Percentiles rank a stretch among this genome's conserved stretches.
phyloP scores from a whole-genome alignment of 805 yeast genomes.

The Metschnikowia lachancei region DNA sequence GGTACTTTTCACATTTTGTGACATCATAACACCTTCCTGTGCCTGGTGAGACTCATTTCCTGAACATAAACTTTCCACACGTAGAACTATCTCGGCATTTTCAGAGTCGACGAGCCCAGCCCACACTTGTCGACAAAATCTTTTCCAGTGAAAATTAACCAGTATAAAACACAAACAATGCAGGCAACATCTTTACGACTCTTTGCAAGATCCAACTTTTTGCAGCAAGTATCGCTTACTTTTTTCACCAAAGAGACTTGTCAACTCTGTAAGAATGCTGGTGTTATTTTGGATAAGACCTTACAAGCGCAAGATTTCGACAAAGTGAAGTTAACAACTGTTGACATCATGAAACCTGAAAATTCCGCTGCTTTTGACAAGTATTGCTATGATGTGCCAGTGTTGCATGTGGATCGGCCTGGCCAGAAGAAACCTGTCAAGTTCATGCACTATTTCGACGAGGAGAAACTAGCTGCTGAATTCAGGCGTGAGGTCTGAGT shows the following conservation, averaged over 20 bases:
- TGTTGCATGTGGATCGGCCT: constrained; percentile 59
- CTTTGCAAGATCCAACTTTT: constrained; percentile 1
- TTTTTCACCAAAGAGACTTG: constrained; percentile 71
- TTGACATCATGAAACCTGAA: constrained; percentile 59
- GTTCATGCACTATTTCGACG: constrained; percentile 66
- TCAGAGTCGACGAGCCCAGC: too few relatives aligned
- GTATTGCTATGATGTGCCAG: constrained; percentile 79
- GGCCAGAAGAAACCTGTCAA: constrained; percentile 48
- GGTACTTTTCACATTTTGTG: too few relatives aligned
- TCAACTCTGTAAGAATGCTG: constrained; percentile 65
- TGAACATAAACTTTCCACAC: neutral
- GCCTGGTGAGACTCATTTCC: neutral
- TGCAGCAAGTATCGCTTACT: constrained; percentile 35
- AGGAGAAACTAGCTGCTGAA: constrained; percentile 53
- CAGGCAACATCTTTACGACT: constrained; percentile 5
- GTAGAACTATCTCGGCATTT: neutral
- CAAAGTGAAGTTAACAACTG: constrained; percentile 34
- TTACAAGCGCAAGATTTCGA: constrained; percentile 29
- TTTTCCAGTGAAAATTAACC: too few relatives aligned
- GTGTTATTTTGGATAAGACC: constrained; percentile 45
- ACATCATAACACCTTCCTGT: too few relatives aligned
- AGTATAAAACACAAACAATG: constrained; percentile 2
- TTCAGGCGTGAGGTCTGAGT: constrained; percentile 23
- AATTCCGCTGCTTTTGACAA: constrained; percentile 66
- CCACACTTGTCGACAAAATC: neutral